A percentile compares a stretch with the other conserved stretches of the same genome.
Evolutionary conservation across 2,329 filamentous ascomycete species (phyloP).

Genomic region (Sclerotinia glacialis): DNA sequence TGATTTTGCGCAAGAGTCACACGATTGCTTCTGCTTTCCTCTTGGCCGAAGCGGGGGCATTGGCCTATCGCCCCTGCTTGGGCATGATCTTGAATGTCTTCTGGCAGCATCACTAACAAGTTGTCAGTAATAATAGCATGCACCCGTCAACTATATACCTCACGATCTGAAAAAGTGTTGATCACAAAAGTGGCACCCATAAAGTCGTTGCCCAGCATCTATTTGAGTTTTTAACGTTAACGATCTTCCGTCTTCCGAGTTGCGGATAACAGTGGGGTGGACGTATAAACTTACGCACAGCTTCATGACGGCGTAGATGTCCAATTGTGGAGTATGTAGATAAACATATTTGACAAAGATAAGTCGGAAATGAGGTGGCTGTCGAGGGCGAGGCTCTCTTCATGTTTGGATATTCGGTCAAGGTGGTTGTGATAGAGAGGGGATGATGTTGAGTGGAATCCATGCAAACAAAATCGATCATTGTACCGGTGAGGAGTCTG

Average conservation of each 20-base stretch:
- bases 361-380: conserved; percentile 7
- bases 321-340: conserved; percentile 19
- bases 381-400: conserved; percentile 11
- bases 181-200: conserved; percentile 12
- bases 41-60: conserved; percentile 14
- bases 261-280: neutral
- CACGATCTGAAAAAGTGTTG: conserved; percentile 17
- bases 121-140: neutral
- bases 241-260: neutral
- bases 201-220: conserved; percentile 11
- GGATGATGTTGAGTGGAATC: neutral
- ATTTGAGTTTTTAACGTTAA: neutral
- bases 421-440: neutral
- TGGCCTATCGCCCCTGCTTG: conserved; percentile 7
- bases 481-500: neutral
- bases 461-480: neutral
- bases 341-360: conserved; percentile 15
- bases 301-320: conserved; percentile 19
- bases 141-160: neutral
- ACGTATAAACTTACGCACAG: conserved; percentile 9
- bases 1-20: conserved; percentile 19
- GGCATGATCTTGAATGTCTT: conserved; percentile 20
- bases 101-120: conserved; percentile 17
- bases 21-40: conserved; percentile 21
- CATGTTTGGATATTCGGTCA: conserved; percentile 3